Evolutionary conservation across 495 filamentous ascomycete genomes (phyloP).

Genomic region (Oleoguttula mirabilis): DNA sequence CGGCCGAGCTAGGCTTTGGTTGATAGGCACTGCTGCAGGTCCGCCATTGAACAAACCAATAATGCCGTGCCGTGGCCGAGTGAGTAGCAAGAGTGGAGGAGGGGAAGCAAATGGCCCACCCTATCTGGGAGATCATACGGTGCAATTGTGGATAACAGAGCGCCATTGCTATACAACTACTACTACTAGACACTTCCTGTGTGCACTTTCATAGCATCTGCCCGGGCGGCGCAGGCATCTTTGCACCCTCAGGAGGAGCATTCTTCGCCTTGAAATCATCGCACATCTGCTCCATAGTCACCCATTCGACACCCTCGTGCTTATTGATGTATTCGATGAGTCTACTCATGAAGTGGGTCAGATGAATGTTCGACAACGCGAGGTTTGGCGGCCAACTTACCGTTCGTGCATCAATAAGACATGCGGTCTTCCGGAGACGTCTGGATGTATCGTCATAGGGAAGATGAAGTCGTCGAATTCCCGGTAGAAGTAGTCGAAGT

Average conservation of each 20-base stretch:
- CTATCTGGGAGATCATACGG: no score
- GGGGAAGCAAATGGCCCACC: no score
- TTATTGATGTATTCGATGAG: conserved; percentile 40
- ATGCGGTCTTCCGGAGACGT: conserved; percentile 40
- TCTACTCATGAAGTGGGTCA: conserved; percentile 17
- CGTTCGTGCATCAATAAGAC: conserved; percentile 48
- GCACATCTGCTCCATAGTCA: conserved; percentile 44
- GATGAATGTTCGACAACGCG: background rate
- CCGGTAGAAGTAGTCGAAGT: conserved; percentile 50
- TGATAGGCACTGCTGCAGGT: no score
- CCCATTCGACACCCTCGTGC: conserved; percentile 43
- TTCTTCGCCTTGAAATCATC: conserved; percentile 54
- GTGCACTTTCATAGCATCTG: conserved; percentile 45
- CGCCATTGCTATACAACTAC: no score
- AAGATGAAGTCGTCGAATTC: conserved; percentile 52
- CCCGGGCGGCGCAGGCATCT: conserved; percentile 52
- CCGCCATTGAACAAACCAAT: no score
- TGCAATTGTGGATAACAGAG: no score
- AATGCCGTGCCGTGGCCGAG: no score
- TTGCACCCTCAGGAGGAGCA: conserved; percentile 48
- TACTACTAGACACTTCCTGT: no score
- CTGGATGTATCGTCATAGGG: conserved; percentile 49
- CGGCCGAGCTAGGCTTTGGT: no score
- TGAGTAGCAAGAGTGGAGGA: no score
- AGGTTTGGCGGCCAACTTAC: conserved; percentile 14